Evolutionary conservation across 805 yeast species (phyloP).

Genomic region (Wickerhamomyces chaumierensis): DNA sequence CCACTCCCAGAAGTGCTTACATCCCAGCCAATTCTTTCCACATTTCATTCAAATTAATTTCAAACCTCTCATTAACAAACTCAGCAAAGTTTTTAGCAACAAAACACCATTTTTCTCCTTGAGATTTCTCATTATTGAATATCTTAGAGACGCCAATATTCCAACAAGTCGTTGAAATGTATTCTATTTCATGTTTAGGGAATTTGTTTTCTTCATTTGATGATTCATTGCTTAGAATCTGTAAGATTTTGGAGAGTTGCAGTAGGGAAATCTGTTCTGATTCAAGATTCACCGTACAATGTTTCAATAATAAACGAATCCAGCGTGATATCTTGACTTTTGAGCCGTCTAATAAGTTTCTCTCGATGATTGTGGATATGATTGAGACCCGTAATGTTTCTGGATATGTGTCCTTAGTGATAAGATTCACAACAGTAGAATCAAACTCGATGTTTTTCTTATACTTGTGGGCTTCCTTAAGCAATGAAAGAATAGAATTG

Average conservation of each 20-base stretch:
- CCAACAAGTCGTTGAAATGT: constrained; percentile 27
- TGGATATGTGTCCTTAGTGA: constrained; percentile 10
- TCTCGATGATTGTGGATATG: constrained; percentile 13
- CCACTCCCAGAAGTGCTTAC: no score
- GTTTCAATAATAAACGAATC: constrained; percentile 18
- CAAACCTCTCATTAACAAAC: constrained; percentile 18
- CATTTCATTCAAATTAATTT: constrained; percentile 14
- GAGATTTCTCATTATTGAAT: constrained; percentile 11
- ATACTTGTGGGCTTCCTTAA: constrained; percentile 10
- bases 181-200: constrained; percentile 22
- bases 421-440: constrained; percentile 12
- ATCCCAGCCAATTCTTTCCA: constrained; percentile 18
- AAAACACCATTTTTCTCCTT: constrained; percentile 20
- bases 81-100: constrained; percentile 18
- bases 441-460: constrained; percentile 15
- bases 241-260: constrained; percentile 1
- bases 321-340: constrained; percentile 17
- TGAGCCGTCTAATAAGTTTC: constrained; percentile 11
- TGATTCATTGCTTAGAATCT: not conserved
- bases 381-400: constrained; percentile 10
- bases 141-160: constrained; percentile 24
- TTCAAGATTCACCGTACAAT: constrained; percentile 1
- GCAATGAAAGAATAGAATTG: constrained; percentile 10
- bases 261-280: constrained; percentile 6
- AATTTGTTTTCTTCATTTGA: constrained; percentile 2